Base-by-base conservation (phyloP, 129 eudicot genomes). In the Artemisia tridentata region DNA sequence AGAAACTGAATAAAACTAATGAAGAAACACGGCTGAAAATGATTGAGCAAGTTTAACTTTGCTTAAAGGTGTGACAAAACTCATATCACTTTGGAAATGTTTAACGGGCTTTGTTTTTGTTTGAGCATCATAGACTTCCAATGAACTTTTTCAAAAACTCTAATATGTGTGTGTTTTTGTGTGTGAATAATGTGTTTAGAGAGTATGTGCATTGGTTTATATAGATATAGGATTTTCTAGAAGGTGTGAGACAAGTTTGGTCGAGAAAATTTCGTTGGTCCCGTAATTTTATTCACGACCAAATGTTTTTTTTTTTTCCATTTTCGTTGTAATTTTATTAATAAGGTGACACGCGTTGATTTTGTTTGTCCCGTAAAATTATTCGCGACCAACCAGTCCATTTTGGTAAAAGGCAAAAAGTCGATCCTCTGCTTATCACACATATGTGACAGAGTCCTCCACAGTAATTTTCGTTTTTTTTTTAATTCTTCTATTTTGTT, bases 1-100 rank as follows among this genome's bases (percentile, higher is more conserved):
- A 4, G 90, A 85, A 72, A 88, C 79, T 10, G 85, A 88, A 57
- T 88, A 88, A 23, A 88, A 88, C 90, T 88, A 88, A 72, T 85
- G 75, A 25, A 88, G 88, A 63, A 88, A 85, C 66, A 82, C 86
- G 21, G 85, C 84, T 3, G 95, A 88, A 41, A 82, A 88, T 3
- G 95, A 88, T 75, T 85, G 95, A 75, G 83, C 81, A 15, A 85
- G 83, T 47, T 64, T 75, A 46, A 82, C 63, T 78, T 78, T 75
- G 34, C 83, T 83, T 31, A 75, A 45, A 57, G 41, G 58, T 18
- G 77, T 52, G 23, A 76, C 81, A 77, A 78, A 78, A 69, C 69
- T 86, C 92, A 86, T 86, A 82, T 72, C 81, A 75, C 23, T 75
- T 16, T 6, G 25, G 51, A 25, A 5, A 43, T 47, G 13, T 54